These are phyloP conservation scores for Eimeria falciformis DNA, from an alignment of 169 alveolate genomes.

Conservation along the genomic window DNA sequence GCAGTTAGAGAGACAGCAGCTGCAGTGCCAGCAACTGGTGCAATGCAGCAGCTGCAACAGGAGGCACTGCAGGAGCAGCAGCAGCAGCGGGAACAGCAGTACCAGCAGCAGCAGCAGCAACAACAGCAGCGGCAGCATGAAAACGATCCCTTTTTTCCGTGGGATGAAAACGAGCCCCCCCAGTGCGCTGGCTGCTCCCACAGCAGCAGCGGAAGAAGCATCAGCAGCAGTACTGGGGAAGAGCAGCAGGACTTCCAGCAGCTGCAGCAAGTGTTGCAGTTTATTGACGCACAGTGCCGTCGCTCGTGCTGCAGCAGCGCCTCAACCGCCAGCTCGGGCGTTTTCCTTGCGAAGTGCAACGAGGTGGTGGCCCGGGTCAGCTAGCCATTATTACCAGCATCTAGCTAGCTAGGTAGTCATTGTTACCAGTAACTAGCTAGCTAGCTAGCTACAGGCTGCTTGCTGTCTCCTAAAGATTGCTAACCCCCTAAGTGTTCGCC, in stretches of 20 bases:
- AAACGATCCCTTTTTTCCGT: not conserved
- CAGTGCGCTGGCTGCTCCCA: not conserved
- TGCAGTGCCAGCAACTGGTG: conserved; percentile 43
- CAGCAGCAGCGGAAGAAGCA: not conserved
- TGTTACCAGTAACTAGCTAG: too few relatives aligned
- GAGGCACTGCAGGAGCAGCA: conserved; percentile 34
- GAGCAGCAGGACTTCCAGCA: too few relatives aligned
- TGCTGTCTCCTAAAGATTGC: too few relatives aligned
- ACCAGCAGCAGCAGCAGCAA: too few relatives aligned
- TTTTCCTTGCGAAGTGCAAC: not conserved
- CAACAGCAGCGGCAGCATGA: too few relatives aligned
- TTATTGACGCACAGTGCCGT: not conserved
- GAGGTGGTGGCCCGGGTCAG: conserved; percentile 4
- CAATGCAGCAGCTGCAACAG: conserved; percentile 65
- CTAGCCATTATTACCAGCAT: too few relatives aligned
- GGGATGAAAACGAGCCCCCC: not conserved
- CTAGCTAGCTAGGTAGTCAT: too few relatives aligned
- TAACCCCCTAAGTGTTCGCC: too few relatives aligned
- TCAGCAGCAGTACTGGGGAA: conserved; percentile 17
- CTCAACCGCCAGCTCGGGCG: conserved; percentile 22
- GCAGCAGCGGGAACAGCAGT: conserved; percentile 42
- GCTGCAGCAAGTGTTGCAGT: conserved; percentile 8
- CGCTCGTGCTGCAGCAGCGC: conserved; percentile 49
- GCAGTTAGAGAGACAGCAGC: conserved; percentile 60
- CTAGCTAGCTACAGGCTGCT: too few relatives aligned